phyloP scores from a whole-genome alignment of 2,329 filamentous ascomycete genomes.

The Colletotrichum plurivorum region DNA sequence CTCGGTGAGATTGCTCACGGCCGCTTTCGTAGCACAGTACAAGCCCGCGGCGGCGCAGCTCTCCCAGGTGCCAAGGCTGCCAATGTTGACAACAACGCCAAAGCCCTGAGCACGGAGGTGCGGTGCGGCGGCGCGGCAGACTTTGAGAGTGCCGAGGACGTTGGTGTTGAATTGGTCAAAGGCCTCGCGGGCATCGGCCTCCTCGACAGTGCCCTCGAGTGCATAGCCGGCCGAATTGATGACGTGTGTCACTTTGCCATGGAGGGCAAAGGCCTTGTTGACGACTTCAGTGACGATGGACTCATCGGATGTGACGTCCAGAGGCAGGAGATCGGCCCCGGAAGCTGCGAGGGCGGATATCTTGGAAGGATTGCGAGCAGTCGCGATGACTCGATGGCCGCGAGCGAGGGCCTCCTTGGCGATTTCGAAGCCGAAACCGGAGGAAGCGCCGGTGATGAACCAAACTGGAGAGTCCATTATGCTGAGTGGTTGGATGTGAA shows the following conservation, averaged over 20 bases:
- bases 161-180: constrained; percentile 64
- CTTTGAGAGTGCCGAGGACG: constrained; percentile 65
- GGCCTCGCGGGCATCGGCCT: constrained; percentile 53
- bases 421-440: constrained; percentile 64
- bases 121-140: constrained; percentile 62
- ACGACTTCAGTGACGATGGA: constrained; percentile 53
- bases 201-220: constrained; percentile 59
- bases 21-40: constrained; percentile 61
- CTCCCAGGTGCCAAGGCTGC: constrained; percentile 61
- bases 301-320: constrained; percentile 62
- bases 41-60: constrained; percentile 55
- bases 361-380: constrained; percentile 57
- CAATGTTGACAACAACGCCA: constrained; percentile 59
- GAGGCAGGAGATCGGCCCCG: constrained; percentile 58
- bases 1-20: constrained; percentile 60
- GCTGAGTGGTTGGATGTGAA: neutral
- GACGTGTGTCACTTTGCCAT: constrained; percentile 61
- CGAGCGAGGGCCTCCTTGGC: constrained; percentile 58
- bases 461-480: constrained; percentile 55
- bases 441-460: constrained; percentile 68
- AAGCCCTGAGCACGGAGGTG: constrained; percentile 57
- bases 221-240: constrained; percentile 64
- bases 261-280: constrained; percentile 48
- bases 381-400: constrained; percentile 66
- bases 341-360: constrained; percentile 57